phyloP scores from a whole-genome alignment of 208 protist genomes.

The Leishmania lainsoni region DNA sequence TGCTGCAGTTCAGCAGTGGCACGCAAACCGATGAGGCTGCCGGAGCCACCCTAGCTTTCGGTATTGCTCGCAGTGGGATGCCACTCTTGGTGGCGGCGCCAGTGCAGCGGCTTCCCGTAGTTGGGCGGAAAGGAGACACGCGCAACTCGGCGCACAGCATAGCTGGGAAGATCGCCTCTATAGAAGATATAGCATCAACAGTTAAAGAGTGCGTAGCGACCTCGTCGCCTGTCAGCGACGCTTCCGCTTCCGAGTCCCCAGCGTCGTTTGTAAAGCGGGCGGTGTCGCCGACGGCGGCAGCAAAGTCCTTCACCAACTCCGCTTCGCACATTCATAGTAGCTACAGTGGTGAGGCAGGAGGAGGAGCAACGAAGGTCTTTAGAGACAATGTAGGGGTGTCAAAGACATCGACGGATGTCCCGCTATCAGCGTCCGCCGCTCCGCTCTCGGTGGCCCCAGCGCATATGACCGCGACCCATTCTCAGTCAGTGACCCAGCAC shows the following conservation, averaged over 20 bases:
- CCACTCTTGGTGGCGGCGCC: conserved; percentile 11
- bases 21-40: conserved; percentile 13
- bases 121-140: background rate
- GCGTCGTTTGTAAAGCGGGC: conserved; percentile 23
- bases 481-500: background rate
- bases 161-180: background rate
- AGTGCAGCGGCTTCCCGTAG: background rate
- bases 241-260: conserved; percentile 1
- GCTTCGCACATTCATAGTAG: background rate
- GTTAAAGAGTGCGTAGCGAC: background rate
- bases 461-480: background rate
- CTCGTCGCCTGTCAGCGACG: background rate
- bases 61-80: conserved; percentile 15
- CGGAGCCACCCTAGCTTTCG: background rate
- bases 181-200: background rate
- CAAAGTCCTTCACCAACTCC: background rate
- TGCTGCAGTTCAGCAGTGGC: conserved; percentile 6
- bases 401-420: background rate
- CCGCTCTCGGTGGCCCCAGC: background rate
- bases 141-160: background rate
- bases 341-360: background rate
- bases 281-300: background rate
- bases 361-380: background rate
- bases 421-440: background rate
- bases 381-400: background rate